phyloP scores from a whole-genome alignment of 495 filamentous ascomycete genomes.

The Penicillium lividum region DNA sequence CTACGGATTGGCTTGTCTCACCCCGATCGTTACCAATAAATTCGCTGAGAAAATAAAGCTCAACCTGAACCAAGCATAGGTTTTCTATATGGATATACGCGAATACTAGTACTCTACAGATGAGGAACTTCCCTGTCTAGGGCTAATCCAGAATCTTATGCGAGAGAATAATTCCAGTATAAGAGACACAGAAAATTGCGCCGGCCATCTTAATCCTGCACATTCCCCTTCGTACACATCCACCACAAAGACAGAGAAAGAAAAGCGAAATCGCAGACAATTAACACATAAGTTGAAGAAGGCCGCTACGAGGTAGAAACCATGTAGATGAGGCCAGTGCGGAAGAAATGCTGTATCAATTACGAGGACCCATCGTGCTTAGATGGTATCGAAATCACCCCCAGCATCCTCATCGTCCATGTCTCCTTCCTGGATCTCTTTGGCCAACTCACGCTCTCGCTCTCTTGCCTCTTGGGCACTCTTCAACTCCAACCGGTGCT shows the following conservation, averaged over 20 bases:
- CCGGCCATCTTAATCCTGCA: constrained; percentile 34
- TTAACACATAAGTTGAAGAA: constrained; percentile 35
- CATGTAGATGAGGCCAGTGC: constrained; percentile 20
- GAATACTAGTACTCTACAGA: not conserved
- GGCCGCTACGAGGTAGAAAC: constrained; percentile 23
- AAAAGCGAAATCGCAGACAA: constrained; percentile 28
- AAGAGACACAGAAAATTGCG: constrained; percentile 33
- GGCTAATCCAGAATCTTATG: constrained; percentile 14
- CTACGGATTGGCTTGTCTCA: not conserved
- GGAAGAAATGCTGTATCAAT: constrained; percentile 24
- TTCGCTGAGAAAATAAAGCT: not conserved
- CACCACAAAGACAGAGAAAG: constrained; percentile 26
- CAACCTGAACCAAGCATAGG: not conserved
- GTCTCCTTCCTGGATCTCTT: constrained; percentile 98
- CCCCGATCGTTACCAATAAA: not conserved
- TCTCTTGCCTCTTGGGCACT: constrained; percentile 97
- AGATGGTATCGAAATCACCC: constrained; percentile 97
- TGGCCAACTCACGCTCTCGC: constrained; percentile 92
- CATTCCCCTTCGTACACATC: constrained; percentile 35
- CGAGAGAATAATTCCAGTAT: constrained; percentile 31
- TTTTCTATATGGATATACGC: not conserved
- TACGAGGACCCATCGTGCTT: constrained; percentile 27
- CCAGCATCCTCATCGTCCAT: constrained; percentile 96
- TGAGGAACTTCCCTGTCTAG: not conserved
- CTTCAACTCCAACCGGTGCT: constrained; percentile 95